Evolutionary conservation across 768 basidiomycete species (phyloP), one percentile per base, ranked within the genome.

Genomic region (Rhodotorula graminis): DNA sequence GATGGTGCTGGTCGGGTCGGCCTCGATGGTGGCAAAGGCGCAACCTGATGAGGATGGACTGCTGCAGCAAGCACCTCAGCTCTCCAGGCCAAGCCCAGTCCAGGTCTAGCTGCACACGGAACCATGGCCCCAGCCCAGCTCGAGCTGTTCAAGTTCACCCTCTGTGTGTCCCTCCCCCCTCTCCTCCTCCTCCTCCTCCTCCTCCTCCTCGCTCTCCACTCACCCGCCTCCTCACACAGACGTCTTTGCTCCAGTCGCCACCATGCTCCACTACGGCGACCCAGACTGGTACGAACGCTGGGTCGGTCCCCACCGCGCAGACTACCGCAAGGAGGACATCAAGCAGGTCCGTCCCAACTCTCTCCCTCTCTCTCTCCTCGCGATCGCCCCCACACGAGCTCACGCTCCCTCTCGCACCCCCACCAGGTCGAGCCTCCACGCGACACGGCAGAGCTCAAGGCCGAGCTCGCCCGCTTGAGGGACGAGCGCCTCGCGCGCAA

Each of bases 191-290:
- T 60, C 46, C 59, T 50, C 18, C 57, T 33, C 57, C 27, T 31
- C 14, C 37, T 11, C 49, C 52, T 37, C 50, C 61, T 60, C 47
- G 40, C 63, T 61, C 37, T 47, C 11, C 19, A 14, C 50, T 3
- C 11, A 3, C 50, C 50, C 33, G 14, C 50, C 40, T 44, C 46
- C 29, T 33, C 53, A 4, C 37, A 23, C 69, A 73, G 71, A 93
- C 81, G 87, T 93, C 67, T 91, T 91, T 77, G 87, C 92, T 70
- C 92, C 92, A 18, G 87, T 93, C 69, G 82, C 85, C 59, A 88
- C 90, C 33, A 85, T 93, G 78, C 82, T 92, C 62, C 89, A 92
- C 81, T 93, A 90, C 78, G 91, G 92, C 57, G 90, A 93, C 80
- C 90, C 91, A 11, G 86, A 89, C 55, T 93, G 92, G 92, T 93